Evolutionary conservation across 2,329 filamentous ascomycete genomes (phyloP).

Genomic region (Phyllosticta capitalensis): DNA sequence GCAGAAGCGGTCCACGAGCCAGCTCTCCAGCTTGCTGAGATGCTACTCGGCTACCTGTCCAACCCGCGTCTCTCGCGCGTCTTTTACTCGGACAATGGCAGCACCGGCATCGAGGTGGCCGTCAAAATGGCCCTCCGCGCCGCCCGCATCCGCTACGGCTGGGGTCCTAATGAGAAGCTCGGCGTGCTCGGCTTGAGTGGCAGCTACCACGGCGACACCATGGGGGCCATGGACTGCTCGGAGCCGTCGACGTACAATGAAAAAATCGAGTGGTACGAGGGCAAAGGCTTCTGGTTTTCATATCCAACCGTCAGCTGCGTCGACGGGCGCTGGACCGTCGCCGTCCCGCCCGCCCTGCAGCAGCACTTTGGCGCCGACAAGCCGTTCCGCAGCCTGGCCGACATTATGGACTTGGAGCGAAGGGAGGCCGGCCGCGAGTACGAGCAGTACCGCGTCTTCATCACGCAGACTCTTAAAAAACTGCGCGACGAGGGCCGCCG

Average conservation of each 20-base stretch:
- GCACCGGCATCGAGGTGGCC: slow-evolving; percentile 74
- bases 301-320: slow-evolving; percentile 62
- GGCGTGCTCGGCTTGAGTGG: slow-evolving; percentile 67
- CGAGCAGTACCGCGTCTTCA: not conserved
- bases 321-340: slow-evolving; percentile 49
- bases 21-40: slow-evolving; percentile 58
- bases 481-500: slow-evolving; percentile 48
- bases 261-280: slow-evolving; percentile 78
- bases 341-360: not conserved
- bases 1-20: slow-evolving; percentile 71
- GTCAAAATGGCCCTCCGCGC: slow-evolving; percentile 77
- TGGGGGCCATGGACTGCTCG: slow-evolving; percentile 77
- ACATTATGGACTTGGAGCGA: slow-evolving; percentile 30
- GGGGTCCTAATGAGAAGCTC: slow-evolving; percentile 49
- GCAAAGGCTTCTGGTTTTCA: slow-evolving; percentile 72
- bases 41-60: slow-evolving; percentile 47
- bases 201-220: slow-evolving; percentile 80
- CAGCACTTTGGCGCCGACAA: slow-evolving; percentile 31
- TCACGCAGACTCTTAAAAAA: not conserved
- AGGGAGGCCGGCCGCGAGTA: slow-evolving; percentile 32
- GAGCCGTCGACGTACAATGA: slow-evolving; percentile 71
- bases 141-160: slow-evolving; percentile 55
- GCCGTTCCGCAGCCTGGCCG: slow-evolving; percentile 23
- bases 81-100: slow-evolving; percentile 79
- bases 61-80: slow-evolving; percentile 61